These are phyloP conservation scores for Aspergillus coremiiformis DNA, from an alignment of 495 filamentous ascomycete genomes.

Conservation along the genomic window DNA sequence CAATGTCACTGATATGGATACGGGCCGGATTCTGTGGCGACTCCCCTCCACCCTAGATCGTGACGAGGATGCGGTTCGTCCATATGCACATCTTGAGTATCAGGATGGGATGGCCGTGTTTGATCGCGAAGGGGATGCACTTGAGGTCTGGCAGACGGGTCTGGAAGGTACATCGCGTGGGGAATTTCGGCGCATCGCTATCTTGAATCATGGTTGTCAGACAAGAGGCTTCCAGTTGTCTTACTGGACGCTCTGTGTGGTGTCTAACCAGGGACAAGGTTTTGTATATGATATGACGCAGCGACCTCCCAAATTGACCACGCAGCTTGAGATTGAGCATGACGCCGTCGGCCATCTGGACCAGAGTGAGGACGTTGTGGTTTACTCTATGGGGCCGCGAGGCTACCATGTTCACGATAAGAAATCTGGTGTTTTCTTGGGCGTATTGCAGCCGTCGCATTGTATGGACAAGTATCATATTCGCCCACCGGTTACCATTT, in stretches of 20 bases:
- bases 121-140: conserved; percentile 32
- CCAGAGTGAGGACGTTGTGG: conserved; percentile 29
- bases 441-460: conserved; percentile 23
- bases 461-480: conserved; percentile 29
- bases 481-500: conserved; percentile 12
- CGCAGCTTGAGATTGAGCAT: conserved; percentile 24
- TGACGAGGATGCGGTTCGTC: conserved; percentile 24
- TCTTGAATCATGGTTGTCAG: conserved; percentile 30
- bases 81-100: conserved; percentile 35
- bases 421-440: conserved; percentile 21
- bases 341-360: conserved; percentile 34
- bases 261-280: conserved; percentile 31
- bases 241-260: conserved; percentile 34
- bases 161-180: conserved; percentile 25
- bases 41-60: conserved; percentile 28
- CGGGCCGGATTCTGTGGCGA: conserved; percentile 27
- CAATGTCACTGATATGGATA: conserved; percentile 37
- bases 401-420: conserved; percentile 34
- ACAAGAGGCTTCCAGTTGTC: conserved; percentile 37
- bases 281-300: conserved; percentile 38
- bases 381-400: conserved; percentile 32
- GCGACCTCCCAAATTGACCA: conserved; percentile 25
- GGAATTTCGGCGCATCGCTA: conserved; percentile 32
- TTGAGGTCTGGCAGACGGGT: conserved; percentile 34
- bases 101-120: conserved; percentile 38